These are phyloP conservation scores for Truncatella angustata DNA, from an alignment of 2,329 filamentous ascomycete species.

Conservation along the genomic window DNA sequence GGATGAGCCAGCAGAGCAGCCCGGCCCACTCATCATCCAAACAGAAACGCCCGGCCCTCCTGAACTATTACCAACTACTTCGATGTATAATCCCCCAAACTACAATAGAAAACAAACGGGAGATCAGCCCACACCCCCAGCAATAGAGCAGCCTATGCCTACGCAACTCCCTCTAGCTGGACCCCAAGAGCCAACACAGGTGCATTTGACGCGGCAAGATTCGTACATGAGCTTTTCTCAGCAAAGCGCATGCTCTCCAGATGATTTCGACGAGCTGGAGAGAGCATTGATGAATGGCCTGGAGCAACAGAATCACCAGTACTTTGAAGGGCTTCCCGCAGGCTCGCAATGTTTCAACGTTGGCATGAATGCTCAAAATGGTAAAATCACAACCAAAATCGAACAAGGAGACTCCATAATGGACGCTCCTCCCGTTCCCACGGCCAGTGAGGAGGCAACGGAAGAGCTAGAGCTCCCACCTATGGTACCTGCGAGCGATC, in stretches of 20 bases:
- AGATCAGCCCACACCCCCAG: not conserved
- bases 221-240: slow-evolving; percentile 1
- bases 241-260: slow-evolving; percentile 12
- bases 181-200: not conserved
- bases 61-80: slow-evolving; percentile 40
- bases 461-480: slow-evolving; percentile 30
- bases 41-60: slow-evolving; percentile 42
- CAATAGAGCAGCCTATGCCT: not conserved
- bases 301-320: slow-evolving; percentile 18
- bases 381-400: slow-evolving; percentile 6
- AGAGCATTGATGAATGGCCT: slow-evolving; percentile 18
- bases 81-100: slow-evolving; percentile 38
- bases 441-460: slow-evolving; percentile 17
- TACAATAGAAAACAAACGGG: slow-evolving; percentile 4
- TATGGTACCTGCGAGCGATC: slow-evolving; percentile 46
- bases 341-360: slow-evolving; percentile 15
- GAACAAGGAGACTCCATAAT: slow-evolving; percentile 13
- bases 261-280: slow-evolving; percentile 19
- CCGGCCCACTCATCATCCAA: slow-evolving; percentile 34
- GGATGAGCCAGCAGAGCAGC: slow-evolving; percentile 10
- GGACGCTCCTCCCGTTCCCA: slow-evolving; percentile 19
- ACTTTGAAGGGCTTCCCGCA: slow-evolving; percentile 16
- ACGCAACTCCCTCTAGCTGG: not conserved
- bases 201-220: not conserved
- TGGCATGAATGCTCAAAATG: slow-evolving; percentile 9